Base-by-base conservation (phyloP, 192 early-diverging fungal species). In the Mortierella hygrophila region DNA sequence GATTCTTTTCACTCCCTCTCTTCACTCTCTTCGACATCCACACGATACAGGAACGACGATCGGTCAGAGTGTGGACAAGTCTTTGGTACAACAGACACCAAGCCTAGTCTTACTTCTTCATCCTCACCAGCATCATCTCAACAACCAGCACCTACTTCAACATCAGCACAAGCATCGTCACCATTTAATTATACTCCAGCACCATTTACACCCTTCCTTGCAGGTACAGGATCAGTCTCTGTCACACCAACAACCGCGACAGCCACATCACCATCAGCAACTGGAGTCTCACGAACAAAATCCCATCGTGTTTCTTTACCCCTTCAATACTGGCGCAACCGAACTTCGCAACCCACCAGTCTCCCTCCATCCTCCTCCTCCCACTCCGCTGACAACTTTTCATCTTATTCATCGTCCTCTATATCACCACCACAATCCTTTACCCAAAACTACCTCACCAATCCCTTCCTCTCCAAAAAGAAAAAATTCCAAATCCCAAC, bases 241-340 rank as follows among this genome's bases (percentile, higher is more conserved):
- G 23, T 49, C 63, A 72, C 77, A 29, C 23, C 71, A 20, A 32
- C 70, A 1, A 44, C 78, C 16, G 52, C 52, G 10, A 65, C 26
- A 29, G 41, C 57, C 32, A 57, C 71, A 44, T 2, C 72, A 15
- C 0, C 54, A 15, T 1, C 72, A 7, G 2, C 54, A 16, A 32
- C 60, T 26, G 15, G 18, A 68, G 26, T 13, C 18, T 26, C 81
- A 8, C 74, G 57, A 18, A 16, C 76, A 42, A 83, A 74, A 73
- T 52, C 82, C 1, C 73, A 47, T 8, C 76, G 77, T 35, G 75
- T 70, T 9, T 78, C 76, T 11, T 32, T 72, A 9, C 75, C 74
- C 38, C 41, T 79, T 11, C 82, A 78, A 4, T 84, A 71, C 49
- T 84, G 82, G 77, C 76, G 82, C 52, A 78, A 70, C 37, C 76